These are phyloP conservation scores for Saccharomyces pastorianus DNA, from an alignment of 1,139 yeast species.

Conservation along the genomic window DNA sequence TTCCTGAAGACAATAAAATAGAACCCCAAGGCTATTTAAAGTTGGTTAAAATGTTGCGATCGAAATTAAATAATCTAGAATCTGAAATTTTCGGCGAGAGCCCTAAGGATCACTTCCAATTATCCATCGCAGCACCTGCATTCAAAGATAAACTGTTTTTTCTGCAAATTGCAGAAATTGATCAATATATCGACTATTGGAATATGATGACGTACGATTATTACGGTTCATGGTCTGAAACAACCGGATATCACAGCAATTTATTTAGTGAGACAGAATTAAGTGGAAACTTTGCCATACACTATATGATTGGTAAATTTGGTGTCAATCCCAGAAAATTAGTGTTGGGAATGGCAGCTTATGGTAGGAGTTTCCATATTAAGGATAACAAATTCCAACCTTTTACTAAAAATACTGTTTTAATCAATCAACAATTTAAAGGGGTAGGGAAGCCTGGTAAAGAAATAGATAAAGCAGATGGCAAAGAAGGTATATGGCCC, in stretches of 20 bases:
- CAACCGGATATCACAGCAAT: slow-evolving; percentile 63
- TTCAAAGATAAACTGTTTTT: slow-evolving; percentile 39
- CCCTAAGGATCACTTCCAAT: slow-evolving; percentile 34
- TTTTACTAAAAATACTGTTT: slow-evolving; percentile 6
- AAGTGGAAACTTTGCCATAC: slow-evolving; percentile 44
- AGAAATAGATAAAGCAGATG: slow-evolving; percentile 33
- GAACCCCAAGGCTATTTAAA: slow-evolving; percentile 44
- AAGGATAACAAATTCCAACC: slow-evolving; percentile 34
- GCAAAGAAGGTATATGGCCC: slow-evolving; percentile 46
- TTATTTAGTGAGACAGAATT: slow-evolving; percentile 44
- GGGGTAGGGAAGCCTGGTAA: slow-evolving; percentile 36
- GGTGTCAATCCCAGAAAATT: slow-evolving; percentile 48
- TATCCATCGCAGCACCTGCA: slow-evolving; percentile 76
- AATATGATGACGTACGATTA: slow-evolving; percentile 90
- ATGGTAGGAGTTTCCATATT: slow-evolving; percentile 58
- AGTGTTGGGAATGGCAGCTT: slow-evolving; percentile 82
- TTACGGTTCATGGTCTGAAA: slow-evolving; percentile 66
- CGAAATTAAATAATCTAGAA: slow-evolving; percentile 37
- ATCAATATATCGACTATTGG: slow-evolving; percentile 56
- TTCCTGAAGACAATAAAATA: slow-evolving; percentile 42
- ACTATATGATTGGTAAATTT: slow-evolving; percentile 33
- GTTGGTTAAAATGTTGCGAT: slow-evolving; percentile 40
- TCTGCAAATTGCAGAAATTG: slow-evolving; percentile 46
- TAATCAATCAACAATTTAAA: slow-evolving; percentile 37
- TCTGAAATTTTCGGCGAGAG: slow-evolving; percentile 15